These are phyloP conservation scores for Clavispora asparagi DNA, from an alignment of 805 yeast genomes.

Conservation along the genomic window DNA sequence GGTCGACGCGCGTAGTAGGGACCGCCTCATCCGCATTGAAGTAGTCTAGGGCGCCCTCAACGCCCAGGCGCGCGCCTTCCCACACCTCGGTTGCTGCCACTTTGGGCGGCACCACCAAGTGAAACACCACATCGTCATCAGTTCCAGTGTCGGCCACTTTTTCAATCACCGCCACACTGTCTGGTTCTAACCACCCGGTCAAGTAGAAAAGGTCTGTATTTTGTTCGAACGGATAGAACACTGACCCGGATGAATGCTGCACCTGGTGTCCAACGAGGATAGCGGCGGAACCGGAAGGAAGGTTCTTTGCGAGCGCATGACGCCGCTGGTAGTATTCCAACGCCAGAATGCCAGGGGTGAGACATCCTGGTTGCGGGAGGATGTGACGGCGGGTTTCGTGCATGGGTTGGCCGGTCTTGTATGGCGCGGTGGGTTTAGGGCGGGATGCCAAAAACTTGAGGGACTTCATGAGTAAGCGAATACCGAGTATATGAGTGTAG, in stretches of 20 bases:
- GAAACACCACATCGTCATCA: constrained; percentile 51
- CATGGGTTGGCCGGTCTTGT: constrained; percentile 78
- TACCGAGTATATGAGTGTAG: no score
- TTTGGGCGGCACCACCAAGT: constrained; percentile 82
- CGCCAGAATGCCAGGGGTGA: constrained; percentile 87
- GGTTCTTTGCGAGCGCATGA: constrained; percentile 43
- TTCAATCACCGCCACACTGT: constrained; percentile 64
- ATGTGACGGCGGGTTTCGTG: constrained; percentile 78
- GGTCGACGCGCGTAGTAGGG: constrained; percentile 40
- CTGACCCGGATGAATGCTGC: constrained; percentile 84
- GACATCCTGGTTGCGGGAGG: constrained; percentile 64
- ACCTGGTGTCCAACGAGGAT: constrained; percentile 67
- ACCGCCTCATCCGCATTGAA: constrained; percentile 83
- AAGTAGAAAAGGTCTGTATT: constrained; percentile 81
- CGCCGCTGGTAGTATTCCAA: constrained; percentile 77
- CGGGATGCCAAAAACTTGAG: constrained; percentile 15
- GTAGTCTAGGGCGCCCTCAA: constrained; percentile 70
- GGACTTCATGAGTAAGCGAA: neutral
- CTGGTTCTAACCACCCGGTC: constrained; percentile 92
- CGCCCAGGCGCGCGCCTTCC: constrained; percentile 94
- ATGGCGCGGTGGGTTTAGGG: constrained; percentile 20
- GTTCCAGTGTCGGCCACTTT: constrained; percentile 46
- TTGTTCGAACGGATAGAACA: constrained; percentile 89
- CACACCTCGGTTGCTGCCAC: constrained; percentile 77
- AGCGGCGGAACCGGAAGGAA: constrained; percentile 65